Conservation (phyloP, 1,284 basidiomycete genomes). For the Puccinia brachypodii region DNA sequence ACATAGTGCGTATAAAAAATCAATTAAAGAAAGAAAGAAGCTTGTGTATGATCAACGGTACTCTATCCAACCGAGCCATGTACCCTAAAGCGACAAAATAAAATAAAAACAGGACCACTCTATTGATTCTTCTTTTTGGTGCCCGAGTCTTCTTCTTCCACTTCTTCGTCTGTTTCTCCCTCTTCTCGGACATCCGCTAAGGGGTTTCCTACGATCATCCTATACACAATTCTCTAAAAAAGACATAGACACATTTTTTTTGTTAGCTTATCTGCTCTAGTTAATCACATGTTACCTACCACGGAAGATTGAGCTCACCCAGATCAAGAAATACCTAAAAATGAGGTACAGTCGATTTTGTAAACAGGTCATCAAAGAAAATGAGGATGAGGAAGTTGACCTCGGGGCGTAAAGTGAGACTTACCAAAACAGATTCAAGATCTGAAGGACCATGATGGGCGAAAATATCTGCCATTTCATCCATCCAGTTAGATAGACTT, state of each 20-base stretch:
- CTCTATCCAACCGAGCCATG: background rate
- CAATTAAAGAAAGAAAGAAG: background rate
- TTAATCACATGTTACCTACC: background rate
- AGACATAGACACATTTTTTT: too few species aligned
- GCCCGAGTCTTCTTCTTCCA: background rate
- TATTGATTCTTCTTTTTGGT: conserved; percentile 10
- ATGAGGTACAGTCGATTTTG: background rate
- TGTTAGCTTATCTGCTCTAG: too few species aligned
- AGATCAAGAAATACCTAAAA: conserved; percentile 46
- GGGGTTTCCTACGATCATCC: conserved; percentile 50
- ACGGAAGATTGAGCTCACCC: conserved; percentile 28
- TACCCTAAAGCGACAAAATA: background rate
- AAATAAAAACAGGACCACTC: background rate
- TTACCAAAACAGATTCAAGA: conserved; percentile 71
- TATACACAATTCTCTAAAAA: conserved; percentile 49
- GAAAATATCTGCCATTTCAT: conserved; percentile 67
- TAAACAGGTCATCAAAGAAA: background rate
- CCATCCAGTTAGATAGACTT: conserved; percentile 72
- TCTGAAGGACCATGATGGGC: conserved; percentile 72
- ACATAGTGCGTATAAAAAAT: background rate
- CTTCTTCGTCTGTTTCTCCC: conserved; percentile 52
- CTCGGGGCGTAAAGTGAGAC: conserved; percentile 50
- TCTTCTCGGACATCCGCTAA: conserved; percentile 52
- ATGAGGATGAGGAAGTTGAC: too few species aligned
- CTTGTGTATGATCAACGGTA: background rate